These are phyloP conservation scores for Coffea canephora DNA, from an alignment of 257 asterid species.

Conservation along the genomic window DNA sequence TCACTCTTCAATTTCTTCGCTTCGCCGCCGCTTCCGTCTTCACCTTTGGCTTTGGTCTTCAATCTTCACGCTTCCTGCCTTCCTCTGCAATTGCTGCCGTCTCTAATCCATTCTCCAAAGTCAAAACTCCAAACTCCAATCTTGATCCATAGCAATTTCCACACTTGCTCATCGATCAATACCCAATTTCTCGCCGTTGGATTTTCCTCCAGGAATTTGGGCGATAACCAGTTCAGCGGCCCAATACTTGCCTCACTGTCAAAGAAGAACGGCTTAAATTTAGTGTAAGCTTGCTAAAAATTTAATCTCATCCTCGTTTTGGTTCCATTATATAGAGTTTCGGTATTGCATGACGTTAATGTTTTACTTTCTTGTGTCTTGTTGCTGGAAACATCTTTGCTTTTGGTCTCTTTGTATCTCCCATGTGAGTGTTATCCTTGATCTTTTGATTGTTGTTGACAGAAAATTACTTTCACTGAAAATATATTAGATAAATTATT, in stretches of 20 bases:
- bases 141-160: too few relatives aligned
- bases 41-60: too few relatives aligned
- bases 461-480: too few relatives aligned
- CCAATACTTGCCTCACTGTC: slow-evolving; percentile 48
- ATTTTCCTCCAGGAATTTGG: slow-evolving; percentile 48
- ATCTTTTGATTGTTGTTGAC: not conserved
- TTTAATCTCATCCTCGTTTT: too few relatives aligned
- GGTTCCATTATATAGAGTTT: too few relatives aligned
- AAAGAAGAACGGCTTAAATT: slow-evolving; percentile 32
- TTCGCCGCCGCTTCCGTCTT: too few relatives aligned
- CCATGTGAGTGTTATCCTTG: slow-evolving; percentile 43
- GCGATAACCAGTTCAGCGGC: slow-evolving; percentile 52
- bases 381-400: slow-evolving; percentile 68
- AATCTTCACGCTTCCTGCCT: too few relatives aligned
- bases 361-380: slow-evolving; percentile 1
- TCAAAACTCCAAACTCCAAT: too few relatives aligned
- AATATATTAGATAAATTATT: too few relatives aligned
- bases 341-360: not conserved
- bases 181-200: not conserved
- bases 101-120: too few relatives aligned
- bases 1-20: too few relatives aligned
- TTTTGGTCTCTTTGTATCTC: slow-evolving; percentile 61
- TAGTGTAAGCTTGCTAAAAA: slow-evolving; percentile 35
- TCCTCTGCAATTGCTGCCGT: too few relatives aligned
- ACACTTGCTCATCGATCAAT: not conserved